Conservation (phyloP, 2,329 filamentous ascomycete species). For the Pseudocercospora ulei region DNA sequence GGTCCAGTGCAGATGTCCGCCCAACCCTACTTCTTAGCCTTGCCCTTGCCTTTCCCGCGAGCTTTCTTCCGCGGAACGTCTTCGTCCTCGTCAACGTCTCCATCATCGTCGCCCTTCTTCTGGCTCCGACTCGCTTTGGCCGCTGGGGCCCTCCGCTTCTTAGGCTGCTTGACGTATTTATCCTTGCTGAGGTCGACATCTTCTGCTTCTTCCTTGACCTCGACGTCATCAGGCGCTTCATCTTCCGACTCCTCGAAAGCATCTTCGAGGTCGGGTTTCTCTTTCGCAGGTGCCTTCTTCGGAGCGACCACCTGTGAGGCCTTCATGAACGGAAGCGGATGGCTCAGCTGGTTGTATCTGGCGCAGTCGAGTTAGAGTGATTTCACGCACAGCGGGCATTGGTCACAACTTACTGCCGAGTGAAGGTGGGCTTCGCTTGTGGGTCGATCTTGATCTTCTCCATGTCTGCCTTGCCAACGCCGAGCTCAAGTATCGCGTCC, state of each 20-base stretch:
- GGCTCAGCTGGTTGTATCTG: slow-evolving; percentile 75
- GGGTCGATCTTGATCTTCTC: slow-evolving; percentile 66
- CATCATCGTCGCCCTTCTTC: slow-evolving; percentile 63
- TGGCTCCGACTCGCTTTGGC: slow-evolving; percentile 43
- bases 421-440: slow-evolving; percentile 82
- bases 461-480: slow-evolving; percentile 73
- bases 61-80: slow-evolving; percentile 26
- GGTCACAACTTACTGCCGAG: slow-evolving; percentile 64
- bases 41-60: slow-evolving; percentile 41
- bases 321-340: slow-evolving; percentile 95
- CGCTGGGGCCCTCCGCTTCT: slow-evolving; percentile 52
- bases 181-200: slow-evolving; percentile 84
- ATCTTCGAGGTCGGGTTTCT: slow-evolving; percentile 88
- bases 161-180: slow-evolving; percentile 90
- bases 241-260: slow-evolving; percentile 84
- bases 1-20: too few species aligned
- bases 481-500: slow-evolving; percentile 83
- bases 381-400: too few species aligned
- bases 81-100: slow-evolving; percentile 41
- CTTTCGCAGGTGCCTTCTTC: slow-evolving; percentile 59
- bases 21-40: slow-evolving; percentile 41
- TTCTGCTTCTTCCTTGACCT: slow-evolving; percentile 46
- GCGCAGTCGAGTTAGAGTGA: too few species aligned
- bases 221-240: slow-evolving; percentile 43
- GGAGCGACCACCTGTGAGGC: slow-evolving; percentile 65